These are phyloP conservation scores for Cladorrhinum sp. DNA, from an alignment of 2,329 filamentous ascomycete species.

Conservation along the genomic window DNA sequence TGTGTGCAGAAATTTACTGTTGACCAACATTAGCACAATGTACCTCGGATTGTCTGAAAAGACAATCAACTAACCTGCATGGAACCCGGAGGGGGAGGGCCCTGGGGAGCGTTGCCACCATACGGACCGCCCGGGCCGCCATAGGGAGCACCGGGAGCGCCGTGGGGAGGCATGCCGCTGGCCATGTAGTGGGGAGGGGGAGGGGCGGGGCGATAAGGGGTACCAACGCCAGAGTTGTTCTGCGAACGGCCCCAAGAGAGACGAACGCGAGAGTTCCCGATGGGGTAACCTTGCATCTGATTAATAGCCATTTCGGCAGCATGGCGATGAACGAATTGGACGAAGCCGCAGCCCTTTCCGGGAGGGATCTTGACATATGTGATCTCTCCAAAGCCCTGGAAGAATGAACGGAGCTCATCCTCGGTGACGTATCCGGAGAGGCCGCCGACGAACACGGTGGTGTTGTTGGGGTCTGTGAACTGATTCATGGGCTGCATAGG, in stretches of 20 bases:
- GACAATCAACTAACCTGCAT: slow-evolving; percentile 21
- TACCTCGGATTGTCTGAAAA: background rate
- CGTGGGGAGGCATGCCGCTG: slow-evolving; percentile 37
- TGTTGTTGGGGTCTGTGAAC: slow-evolving; percentile 99
- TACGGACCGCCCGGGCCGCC: slow-evolving; percentile 47
- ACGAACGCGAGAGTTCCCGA: slow-evolving; percentile 96
- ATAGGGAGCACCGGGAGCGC: slow-evolving; percentile 41
- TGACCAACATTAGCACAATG: slow-evolving; percentile 5
- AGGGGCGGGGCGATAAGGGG: slow-evolving; percentile 92
- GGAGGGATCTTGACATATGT: slow-evolving; percentile 99
- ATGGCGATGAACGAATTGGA: slow-evolving; percentile 98
- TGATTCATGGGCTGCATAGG: slow-evolving; percentile 75
- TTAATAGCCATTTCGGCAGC: slow-evolving; percentile 99
- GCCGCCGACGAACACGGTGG: slow-evolving; percentile 95
- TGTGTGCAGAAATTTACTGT: slow-evolving; percentile 16
- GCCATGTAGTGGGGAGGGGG: slow-evolving; percentile 54
- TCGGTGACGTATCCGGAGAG: slow-evolving; percentile 97
- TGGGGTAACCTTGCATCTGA: slow-evolving; percentile 99
- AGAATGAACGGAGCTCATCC: slow-evolving; percentile 99
- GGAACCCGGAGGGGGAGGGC: slow-evolving; percentile 32
- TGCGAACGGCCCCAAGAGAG: slow-evolving; percentile 97
- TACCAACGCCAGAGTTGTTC: slow-evolving; percentile 98
- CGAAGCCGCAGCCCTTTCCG: slow-evolving; percentile 97
- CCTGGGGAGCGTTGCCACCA: slow-evolving; percentile 42
- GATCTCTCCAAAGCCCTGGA: slow-evolving; percentile 99